These are phyloP conservation scores for Lentinula sp. DNA, from an alignment of 768 basidiomycete genomes.

Conservation along the genomic window DNA sequence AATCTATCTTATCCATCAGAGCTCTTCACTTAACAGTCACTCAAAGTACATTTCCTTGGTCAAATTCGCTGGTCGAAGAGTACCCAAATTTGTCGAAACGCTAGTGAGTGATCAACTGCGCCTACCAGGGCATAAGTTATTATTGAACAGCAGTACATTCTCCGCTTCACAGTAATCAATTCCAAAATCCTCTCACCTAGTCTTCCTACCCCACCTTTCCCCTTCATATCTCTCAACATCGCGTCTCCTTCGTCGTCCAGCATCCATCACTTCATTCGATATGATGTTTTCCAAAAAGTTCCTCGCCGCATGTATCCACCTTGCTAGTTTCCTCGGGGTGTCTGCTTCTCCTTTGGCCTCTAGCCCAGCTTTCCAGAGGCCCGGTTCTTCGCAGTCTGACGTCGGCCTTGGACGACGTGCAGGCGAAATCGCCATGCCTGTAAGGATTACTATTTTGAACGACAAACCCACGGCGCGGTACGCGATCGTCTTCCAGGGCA, in stretches of 20 bases:
- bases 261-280: too few species aligned
- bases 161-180: too few species aligned
- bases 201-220: too few species aligned
- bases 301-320: not conserved
- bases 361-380: not conserved
- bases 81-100: not conserved
- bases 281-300: not conserved
- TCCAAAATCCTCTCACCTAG: too few species aligned
- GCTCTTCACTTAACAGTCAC: not conserved
- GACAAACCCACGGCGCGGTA: too few species aligned
- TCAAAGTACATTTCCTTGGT: not conserved
- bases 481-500: too few species aligned
- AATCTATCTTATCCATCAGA: not conserved
- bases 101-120: not conserved
- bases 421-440: not conserved
- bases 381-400: not conserved
- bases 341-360: not conserved
- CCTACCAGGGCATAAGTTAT: too few species aligned
- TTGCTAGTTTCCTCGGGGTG: not conserved
- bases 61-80: not conserved
- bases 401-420: not conserved
- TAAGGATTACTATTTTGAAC: too few species aligned
- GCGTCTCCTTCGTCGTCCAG: too few species aligned
- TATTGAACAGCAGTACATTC: too few species aligned
- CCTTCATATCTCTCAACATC: too few species aligned